Conservation (phyloP, 805 yeast species). For the Debaryomyces maramus region DNA sequence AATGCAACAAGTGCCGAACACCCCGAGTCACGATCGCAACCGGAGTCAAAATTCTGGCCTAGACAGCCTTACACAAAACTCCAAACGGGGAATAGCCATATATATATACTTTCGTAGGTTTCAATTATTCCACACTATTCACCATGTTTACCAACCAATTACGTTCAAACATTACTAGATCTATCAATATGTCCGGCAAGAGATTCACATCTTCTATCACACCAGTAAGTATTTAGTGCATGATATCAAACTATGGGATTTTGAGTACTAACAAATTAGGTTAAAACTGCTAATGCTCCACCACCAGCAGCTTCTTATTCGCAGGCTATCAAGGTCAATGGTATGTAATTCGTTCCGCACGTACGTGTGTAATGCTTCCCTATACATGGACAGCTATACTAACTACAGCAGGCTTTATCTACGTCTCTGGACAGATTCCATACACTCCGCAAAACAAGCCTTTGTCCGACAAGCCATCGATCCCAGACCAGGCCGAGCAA, state of each 20-base stretch:
- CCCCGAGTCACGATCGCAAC: too few species aligned
- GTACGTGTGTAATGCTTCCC: too few species aligned
- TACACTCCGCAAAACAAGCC: slow-evolving; percentile 79
- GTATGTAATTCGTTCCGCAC: slow-evolving; percentile 32
- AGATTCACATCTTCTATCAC: slow-evolving; percentile 29
- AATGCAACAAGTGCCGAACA: too few species aligned
- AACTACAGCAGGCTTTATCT: slow-evolving; percentile 60
- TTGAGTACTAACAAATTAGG: slow-evolving; percentile 25
- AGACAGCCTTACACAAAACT: too few species aligned
- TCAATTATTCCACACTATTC: too few species aligned
- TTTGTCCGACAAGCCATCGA: slow-evolving; percentile 63
- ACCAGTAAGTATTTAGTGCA: slow-evolving; percentile 26
- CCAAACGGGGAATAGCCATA: too few species aligned
- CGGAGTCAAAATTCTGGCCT: too few species aligned
- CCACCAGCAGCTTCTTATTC: slow-evolving; percentile 97
- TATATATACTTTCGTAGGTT: too few species aligned
- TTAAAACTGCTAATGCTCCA: slow-evolving; percentile 78
- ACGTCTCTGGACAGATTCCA: slow-evolving; percentile 95
- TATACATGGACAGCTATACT: slow-evolving; percentile 4
- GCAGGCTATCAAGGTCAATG: slow-evolving; percentile 89
- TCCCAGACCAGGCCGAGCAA: slow-evolving; percentile 77
- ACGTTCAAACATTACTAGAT: slow-evolving; percentile 16
- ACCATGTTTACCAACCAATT: slow-evolving; percentile 20
- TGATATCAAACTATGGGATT: slow-evolving; percentile 8
- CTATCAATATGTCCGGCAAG: slow-evolving; percentile 22